Evolutionary conservation across 345 rosid genomes (phyloP).

Genomic region (Camelina sativa): DNA sequence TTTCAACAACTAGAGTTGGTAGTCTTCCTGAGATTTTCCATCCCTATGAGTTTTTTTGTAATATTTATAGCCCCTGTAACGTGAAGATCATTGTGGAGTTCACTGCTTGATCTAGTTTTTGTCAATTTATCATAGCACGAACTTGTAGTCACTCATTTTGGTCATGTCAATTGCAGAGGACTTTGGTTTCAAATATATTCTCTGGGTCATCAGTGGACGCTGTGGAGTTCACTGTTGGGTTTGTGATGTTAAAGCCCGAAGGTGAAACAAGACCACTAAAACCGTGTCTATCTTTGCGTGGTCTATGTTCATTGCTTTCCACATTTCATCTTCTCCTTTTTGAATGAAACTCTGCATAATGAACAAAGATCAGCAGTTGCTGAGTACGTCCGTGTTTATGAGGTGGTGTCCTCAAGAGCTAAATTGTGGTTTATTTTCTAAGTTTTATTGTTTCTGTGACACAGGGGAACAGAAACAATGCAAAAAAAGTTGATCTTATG

Average conservation of each 20-base stretch:
- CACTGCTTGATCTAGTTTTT: not conserved
- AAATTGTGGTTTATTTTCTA: not conserved
- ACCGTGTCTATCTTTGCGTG: not conserved
- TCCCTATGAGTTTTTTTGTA: not conserved
- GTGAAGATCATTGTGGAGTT: no score
- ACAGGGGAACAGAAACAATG: constrained; percentile 87
- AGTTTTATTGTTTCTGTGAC: constrained; percentile 31
- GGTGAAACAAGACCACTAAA: constrained; percentile 47
- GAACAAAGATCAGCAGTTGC: constrained; percentile 92
- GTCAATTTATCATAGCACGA: not conserved
- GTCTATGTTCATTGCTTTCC: constrained; percentile 2
- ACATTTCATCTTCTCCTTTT: not conserved
- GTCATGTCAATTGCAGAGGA: constrained; percentile 62
- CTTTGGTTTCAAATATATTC: constrained; percentile 88
- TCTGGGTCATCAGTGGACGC: constrained; percentile 94
- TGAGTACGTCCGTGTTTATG: no score
- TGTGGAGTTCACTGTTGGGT: constrained; percentile 99
- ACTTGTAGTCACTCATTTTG: constrained; percentile 13
- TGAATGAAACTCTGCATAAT: constrained; percentile 42
- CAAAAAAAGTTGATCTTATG: constrained; percentile 67
- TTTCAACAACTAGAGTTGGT: not conserved
- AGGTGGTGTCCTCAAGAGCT: constrained; percentile 50
- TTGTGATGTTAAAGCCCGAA: constrained; percentile 91
- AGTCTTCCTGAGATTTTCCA: not conserved
- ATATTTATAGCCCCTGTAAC: no score